Evolutionary conservation across 345 rosid genomes (phyloP).

Genomic region (Eucalyptus sp.): DNA sequence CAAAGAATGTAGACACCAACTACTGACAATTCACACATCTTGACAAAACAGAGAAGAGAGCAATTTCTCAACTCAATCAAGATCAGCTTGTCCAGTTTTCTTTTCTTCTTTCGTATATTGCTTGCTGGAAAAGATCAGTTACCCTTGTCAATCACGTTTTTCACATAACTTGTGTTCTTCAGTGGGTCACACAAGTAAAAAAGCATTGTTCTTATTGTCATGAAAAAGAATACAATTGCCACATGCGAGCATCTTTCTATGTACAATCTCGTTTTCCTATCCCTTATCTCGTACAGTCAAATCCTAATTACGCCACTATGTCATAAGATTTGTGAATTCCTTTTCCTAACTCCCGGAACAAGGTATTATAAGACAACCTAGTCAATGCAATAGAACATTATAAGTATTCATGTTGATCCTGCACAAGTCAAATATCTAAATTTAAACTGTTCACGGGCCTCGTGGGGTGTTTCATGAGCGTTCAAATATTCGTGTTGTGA

Average conservation of each 20-base stretch:
- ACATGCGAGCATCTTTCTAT: accelerated
- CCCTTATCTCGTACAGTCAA: background rate
- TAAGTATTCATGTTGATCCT: background rate
- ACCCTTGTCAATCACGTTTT: background rate
- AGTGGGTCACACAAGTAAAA: background rate
- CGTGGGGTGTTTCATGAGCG: background rate
- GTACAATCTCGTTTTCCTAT: background rate
- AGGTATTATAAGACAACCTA: background rate
- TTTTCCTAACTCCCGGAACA: background rate
- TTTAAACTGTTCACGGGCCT: background rate
- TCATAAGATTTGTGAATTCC: background rate
- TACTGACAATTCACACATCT: background rate
- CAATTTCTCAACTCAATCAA: background rate
- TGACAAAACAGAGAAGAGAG: background rate
- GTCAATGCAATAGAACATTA: background rate
- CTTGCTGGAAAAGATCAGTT: background rate
- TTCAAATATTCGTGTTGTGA: background rate
- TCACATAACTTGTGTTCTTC: background rate
- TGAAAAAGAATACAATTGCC: accelerated
- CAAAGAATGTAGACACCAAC: background rate
- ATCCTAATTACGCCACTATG: background rate
- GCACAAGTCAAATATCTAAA: background rate
- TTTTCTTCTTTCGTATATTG: background rate
- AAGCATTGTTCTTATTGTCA: background rate
- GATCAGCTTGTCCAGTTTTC: background rate